Conservation (phyloP, 768 basidiomycete genomes). For the Amanita molliuscula region DNA sequence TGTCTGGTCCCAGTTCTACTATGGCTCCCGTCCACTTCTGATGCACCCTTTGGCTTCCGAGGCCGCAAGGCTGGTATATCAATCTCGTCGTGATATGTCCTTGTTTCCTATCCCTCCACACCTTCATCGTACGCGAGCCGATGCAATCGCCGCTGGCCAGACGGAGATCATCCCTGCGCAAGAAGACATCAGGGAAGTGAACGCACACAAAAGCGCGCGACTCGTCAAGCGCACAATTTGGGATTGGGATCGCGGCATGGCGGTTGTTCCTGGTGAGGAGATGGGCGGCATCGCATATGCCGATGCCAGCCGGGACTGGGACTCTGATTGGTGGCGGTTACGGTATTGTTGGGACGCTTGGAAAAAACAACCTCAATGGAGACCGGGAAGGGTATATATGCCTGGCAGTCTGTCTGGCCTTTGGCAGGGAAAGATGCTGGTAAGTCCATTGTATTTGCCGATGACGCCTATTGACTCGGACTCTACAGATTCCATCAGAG, state of each 20-base stretch:
- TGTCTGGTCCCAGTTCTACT: conserved; percentile 20
- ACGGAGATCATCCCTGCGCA: conserved; percentile 31
- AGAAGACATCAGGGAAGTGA: conserved; percentile 52
- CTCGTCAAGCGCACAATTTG: conserved; percentile 18
- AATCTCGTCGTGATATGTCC: conserved; percentile 42
- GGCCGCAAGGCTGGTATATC: conserved; percentile 56
- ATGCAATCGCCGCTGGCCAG: conserved; percentile 13
- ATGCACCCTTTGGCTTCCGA: conserved; percentile 35
- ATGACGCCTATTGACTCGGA: not conserved
- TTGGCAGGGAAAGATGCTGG: conserved; percentile 57
- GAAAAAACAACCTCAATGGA: conserved; percentile 14
- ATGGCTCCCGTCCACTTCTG: conserved; percentile 17
- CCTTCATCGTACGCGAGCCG: conserved; percentile 21
- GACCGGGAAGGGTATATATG: conserved; percentile 28
- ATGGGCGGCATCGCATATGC: not conserved
- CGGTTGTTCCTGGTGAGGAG: conserved; percentile 11
- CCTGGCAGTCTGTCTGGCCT: conserved; percentile 43
- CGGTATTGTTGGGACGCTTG: conserved; percentile 30
- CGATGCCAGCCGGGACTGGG: conserved; percentile 35
- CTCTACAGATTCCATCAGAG: conserved; percentile 4
- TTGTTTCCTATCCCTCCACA: conserved; percentile 32
- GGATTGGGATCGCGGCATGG: conserved; percentile 16
- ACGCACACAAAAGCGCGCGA: conserved; percentile 25
- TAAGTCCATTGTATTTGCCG: conserved; percentile 18
- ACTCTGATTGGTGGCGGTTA: conserved; percentile 49